Base-by-base conservation (phyloP, 805 yeast genomes). In the Candida coquimbonensis region DNA sequence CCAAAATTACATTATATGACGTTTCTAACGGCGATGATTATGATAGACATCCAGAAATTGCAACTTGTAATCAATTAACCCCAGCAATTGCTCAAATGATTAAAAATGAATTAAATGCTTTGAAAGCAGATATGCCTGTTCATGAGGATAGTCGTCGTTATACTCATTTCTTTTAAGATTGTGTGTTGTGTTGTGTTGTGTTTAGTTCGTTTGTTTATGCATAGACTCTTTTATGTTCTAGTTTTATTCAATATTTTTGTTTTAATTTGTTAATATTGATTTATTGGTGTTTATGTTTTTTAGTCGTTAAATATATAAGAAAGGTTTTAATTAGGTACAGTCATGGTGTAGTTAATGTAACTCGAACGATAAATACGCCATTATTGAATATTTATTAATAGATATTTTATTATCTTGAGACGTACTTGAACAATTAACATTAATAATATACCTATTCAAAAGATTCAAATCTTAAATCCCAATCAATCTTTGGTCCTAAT, bases 11-110 rank as follows among this genome's bases (percentile, higher is more conserved):
- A 8, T 74, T 93, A 38, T 91, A 81, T 64, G 95, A 88, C 49
- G 91, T 96, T 0, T 88, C 84, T 63, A 76, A 82, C 48, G 81
- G 81, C 34, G 81, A 77, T 17, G 96, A 86, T 53, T 91, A 91
- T 63, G 97, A 91, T 63, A 79, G 99, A 56, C 88, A 82, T 52
- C 96, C 97, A 0, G 97, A 89, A 51, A 72, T 81, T 27, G 95
- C 96, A 4, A 89, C 97, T 2, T 91, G 97, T 66, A 88, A 90
- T 64, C 88, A 83, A 60, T 71, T 89, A 62, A 89, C 96, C 1
- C 96, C 97, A 7, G 72, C 75, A 47, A 66, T 89, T 60, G 96
- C 97, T 0, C 89, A 87, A 62, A 79, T 78, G 64, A 88, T 91
- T 55, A 84, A 82, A 65, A 85, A 83, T 35, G 98, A 91, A 64